These are phyloP conservation scores for Phytophthora sp. DNA, from an alignment of 352 stramenopile species.

Conservation along the genomic window DNA sequence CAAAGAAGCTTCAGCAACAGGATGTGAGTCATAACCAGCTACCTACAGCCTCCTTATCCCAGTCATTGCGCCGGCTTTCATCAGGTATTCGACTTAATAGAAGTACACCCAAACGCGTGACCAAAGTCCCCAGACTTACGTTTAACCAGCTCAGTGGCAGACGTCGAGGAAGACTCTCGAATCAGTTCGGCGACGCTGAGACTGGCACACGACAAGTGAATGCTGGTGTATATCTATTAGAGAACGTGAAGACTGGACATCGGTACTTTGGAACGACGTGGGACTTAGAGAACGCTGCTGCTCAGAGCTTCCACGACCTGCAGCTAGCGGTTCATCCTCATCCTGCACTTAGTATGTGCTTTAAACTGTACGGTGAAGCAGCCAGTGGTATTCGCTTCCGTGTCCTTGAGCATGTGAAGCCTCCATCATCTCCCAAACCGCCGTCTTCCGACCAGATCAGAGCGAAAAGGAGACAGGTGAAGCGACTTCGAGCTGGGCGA, in stretches of 20 bases:
- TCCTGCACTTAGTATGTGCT: conserved; percentile 45
- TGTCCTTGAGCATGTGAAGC: conserved; percentile 56
- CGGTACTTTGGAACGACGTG: conserved; percentile 72
- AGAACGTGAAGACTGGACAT: conserved; percentile 70
- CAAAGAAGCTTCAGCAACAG: conserved; percentile 26
- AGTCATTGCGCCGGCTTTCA: conserved; percentile 9
- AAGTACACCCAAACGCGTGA: conserved; percentile 31
- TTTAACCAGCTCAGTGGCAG: conserved; percentile 11
- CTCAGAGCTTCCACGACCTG: conserved; percentile 58
- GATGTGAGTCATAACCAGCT: conserved; percentile 21
- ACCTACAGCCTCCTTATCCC: background rate
- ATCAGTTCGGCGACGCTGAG: conserved; percentile 31
- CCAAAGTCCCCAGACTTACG: conserved; percentile 38
- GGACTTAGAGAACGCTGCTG: conserved; percentile 66
- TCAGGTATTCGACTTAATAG: conserved; percentile 3
- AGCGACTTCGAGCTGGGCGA: background rate
- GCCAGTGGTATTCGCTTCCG: conserved; percentile 56
- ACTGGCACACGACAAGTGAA: conserved; percentile 49
- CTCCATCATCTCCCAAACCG: conserved; percentile 14
- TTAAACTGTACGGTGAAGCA: conserved; percentile 50
- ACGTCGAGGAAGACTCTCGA: conserved; percentile 32
- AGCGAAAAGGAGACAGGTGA: conserved; percentile 16
- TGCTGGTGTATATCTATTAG: conserved; percentile 68
- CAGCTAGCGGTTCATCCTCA: conserved; percentile 50
- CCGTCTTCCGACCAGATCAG: conserved; percentile 7